Base-by-base conservation (phyloP, 768 basidiomycete species). In the Dioszegia hungarica region DNA sequence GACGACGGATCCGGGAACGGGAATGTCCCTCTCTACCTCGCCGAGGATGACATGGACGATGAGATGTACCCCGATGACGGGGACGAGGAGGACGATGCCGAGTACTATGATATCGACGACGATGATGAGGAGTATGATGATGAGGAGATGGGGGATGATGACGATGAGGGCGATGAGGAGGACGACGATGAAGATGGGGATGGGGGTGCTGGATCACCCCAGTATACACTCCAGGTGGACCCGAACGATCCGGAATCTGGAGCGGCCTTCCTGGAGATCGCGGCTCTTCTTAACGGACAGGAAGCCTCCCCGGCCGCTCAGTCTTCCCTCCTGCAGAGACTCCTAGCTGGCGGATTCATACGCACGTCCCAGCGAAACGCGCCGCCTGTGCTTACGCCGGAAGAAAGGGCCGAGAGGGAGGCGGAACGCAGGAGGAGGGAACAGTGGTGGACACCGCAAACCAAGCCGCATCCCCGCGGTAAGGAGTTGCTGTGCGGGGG, bases 381-480 rank as follows among this genome's bases (percentile, higher is more conserved):
- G 19, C 43, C 14, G 15, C 19, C 24, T 11, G 45, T 15, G 6
- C 45, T 47, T 10, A 28, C 25, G n/a, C 45, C 25, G 3, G 45
- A n/a, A 29, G 45, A 47, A 15, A 29, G 28, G 24, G 45, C 45
- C 3, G 9, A 29, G n/a, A 47, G 20, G 27, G 45, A 54, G 36
- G 51, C 27, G 14, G 45, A 48, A 43, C 51, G 50, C 29, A 53
- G 59, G 25, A 52, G 57, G 55, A 59, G 45, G 39, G 37, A 43
- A 34, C 10, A 57, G n/a, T 73, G 72, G 72, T 73, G 66, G 57
- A 51, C 28, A 17, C 56, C 67, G 14, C 66, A 66, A 25, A 63
- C 33, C 3, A 56, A 65, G 25, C 66, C 72, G 3, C 55, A 72
- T 51, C 57, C 65, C 5, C 41, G 29, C 5, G 74, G 72, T 0